These are phyloP conservation scores for Peziza echinospora DNA, from an alignment of 495 filamentous ascomycete species.

Conservation along the genomic window DNA sequence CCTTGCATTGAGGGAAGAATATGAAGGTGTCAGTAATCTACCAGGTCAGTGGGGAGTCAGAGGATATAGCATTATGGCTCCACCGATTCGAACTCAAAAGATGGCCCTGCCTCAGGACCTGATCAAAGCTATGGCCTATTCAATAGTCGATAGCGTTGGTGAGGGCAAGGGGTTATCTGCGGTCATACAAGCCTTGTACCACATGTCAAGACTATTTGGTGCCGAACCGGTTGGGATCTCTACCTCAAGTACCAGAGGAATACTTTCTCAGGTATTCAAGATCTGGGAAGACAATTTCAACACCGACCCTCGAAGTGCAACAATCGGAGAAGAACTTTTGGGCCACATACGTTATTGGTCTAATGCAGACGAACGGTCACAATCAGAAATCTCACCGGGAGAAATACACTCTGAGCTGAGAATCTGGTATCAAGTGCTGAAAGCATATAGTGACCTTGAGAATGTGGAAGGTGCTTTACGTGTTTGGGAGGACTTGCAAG, in stretches of 20 bases:
- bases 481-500: background rate
- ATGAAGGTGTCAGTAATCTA: conserved; percentile 1
- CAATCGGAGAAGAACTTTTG: background rate
- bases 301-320: background rate
- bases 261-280: too few species aligned
- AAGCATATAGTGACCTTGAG: background rate
- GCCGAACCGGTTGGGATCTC: background rate
- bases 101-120: conserved; percentile 8
- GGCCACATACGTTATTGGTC: background rate
- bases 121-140: conserved; percentile 7
- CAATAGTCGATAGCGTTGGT: conserved; percentile 8
- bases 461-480: background rate
- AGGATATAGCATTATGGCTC: conserved; percentile 7
- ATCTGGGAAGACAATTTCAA: background rate
- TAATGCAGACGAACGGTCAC: background rate
- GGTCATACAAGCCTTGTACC: background rate
- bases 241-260: background rate
- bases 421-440: background rate
- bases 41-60: conserved; percentile 4
- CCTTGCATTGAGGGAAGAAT: background rate
- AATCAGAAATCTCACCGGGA: background rate
- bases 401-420: background rate
- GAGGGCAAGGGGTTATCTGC: conserved; percentile 7
- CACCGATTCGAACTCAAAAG: conserved; percentile 5
- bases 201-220: background rate